Base-by-base conservation (phyloP, 176 grass and related monocot genomes). In the Zoysia pacifica region DNA sequence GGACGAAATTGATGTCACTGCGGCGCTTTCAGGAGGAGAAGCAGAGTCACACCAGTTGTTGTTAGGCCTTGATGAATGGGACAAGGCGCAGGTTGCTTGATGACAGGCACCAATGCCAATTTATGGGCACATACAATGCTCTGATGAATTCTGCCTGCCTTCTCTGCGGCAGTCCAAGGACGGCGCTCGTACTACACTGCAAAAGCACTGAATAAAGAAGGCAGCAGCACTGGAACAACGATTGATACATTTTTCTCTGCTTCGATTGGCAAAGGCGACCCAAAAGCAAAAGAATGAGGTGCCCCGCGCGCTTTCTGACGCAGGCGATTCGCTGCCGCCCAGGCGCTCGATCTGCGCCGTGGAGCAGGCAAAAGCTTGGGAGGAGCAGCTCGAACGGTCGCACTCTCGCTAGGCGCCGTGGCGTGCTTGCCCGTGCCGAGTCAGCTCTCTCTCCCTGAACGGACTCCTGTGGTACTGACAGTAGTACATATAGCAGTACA, bases 201-300 rank as follows among this genome's bases (percentile, higher is more conserved):
- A 28, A 53, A 12, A 49, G 40, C 69, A 35, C 5, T 64, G 28
- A 72, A 43, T 7, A 73, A 42, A 9, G 5, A 38, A 28, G 13
- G 36, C 45, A 2, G 28, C 28, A 28, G 69, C 69, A 2, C 28
- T 52, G 52, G 69, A 72, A 66, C 43, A 28, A 28, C 28, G 28
- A 28, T 28, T 28, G 28, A 28, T 28, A n/a, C n/a, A 28, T 28
- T 28, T 28, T 28, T 28, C 28, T 28, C 28, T 28, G 28, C 19
- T 48, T 37, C 2, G 59, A 59, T 35, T 53, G 36, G 77, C 76
- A 40, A 38, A 9, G 14, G 7, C 51, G 40, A 16, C 11, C 28
- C 48, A 18, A 74, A 67, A 19, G 80, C 61, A 1, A 40, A 36
- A 67, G 50, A 76, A 76, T 14, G 78, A 71, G 78, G 67, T 50